Evolutionary conservation across 352 stramenopile genomes (phyloP).

Genomic region (Plasmopara viticola): DNA sequence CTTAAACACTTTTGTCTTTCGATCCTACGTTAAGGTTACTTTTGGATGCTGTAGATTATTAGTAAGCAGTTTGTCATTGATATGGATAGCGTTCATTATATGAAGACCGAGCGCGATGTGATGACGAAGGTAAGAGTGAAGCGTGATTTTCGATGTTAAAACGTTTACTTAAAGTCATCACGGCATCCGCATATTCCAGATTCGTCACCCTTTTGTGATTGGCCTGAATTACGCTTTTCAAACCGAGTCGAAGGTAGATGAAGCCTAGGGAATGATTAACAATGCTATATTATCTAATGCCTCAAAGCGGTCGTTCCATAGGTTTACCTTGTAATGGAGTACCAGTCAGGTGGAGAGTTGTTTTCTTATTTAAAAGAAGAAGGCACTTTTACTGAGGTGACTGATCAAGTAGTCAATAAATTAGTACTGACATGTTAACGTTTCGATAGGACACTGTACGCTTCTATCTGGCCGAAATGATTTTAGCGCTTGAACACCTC

Average conservation of each 20-base stretch:
- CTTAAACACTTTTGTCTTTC: not conserved
- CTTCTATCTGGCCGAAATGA: conserved; percentile 84
- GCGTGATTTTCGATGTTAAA: not conserved
- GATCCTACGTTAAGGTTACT: not conserved
- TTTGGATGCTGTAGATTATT: conserved; percentile 54
- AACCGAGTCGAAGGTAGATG: conserved; percentile 67
- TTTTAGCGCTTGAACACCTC: conserved; percentile 76
- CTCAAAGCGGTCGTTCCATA: conserved; percentile 9
- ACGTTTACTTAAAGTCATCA: not conserved
- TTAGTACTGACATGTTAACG: not conserved
- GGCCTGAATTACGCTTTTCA: conserved; percentile 74
- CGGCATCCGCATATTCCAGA: conserved; percentile 22
- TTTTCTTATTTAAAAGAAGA: conserved; percentile 67
- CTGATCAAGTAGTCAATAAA: not conserved
- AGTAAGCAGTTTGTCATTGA: conserved; percentile 80
- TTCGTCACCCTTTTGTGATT: conserved; percentile 79
- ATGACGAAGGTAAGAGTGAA: conserved; percentile 60
- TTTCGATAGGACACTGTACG: conserved; percentile 44
- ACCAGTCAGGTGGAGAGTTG: conserved; percentile 72
- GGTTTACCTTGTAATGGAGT: conserved; percentile 77
- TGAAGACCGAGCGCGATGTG: conserved; percentile 77
- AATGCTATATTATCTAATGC: not conserved
- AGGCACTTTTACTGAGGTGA: conserved; percentile 62
- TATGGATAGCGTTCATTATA: conserved; percentile 70
- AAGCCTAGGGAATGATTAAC: not conserved